Evolutionary conservation across 495 filamentous ascomycete genomes (phyloP).

Genomic region (Neurospora tetraspora): DNA sequence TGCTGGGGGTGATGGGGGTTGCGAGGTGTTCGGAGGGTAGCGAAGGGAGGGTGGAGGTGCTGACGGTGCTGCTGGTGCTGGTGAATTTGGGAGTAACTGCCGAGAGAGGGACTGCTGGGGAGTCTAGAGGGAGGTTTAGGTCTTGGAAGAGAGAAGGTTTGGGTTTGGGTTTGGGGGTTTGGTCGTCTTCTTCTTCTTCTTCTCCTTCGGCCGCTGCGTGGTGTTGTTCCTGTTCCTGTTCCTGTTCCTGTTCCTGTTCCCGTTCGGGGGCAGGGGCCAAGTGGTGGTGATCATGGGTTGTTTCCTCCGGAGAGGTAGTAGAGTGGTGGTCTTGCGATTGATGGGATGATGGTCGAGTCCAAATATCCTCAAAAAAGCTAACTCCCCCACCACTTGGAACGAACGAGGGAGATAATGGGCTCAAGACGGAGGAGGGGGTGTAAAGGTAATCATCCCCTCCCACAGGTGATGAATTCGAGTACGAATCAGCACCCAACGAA

Average conservation of each 20-base stretch:
- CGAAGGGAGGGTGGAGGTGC: background rate
- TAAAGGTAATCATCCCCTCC: background rate
- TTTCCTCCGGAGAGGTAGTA: background rate
- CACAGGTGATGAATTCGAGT: background rate
- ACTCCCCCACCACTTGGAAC: background rate
- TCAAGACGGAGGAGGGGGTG: background rate
- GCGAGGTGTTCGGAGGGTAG: background rate
- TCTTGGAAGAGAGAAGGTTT: background rate
- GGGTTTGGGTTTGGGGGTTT: background rate
- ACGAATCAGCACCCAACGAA: background rate
- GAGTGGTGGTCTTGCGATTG: background rate
- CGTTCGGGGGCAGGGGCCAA: background rate
- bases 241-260: background rate
- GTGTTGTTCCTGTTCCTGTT: background rate
- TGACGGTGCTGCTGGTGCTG: background rate
- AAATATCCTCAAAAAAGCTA: conserved; percentile 10
- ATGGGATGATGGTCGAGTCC: background rate
- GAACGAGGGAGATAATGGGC: conserved; percentile 6
- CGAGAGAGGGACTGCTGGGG: background rate
- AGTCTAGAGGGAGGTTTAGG: too few species aligned
- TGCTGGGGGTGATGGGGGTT: background rate
- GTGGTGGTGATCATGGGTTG: background rate
- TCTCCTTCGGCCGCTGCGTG: background rate
- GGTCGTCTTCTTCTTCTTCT: background rate
- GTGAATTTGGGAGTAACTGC: background rate